Evolutionary conservation across 1,284 basidiomycete species (phyloP).

Genomic region (Tetrapyrgos nigripes): DNA sequence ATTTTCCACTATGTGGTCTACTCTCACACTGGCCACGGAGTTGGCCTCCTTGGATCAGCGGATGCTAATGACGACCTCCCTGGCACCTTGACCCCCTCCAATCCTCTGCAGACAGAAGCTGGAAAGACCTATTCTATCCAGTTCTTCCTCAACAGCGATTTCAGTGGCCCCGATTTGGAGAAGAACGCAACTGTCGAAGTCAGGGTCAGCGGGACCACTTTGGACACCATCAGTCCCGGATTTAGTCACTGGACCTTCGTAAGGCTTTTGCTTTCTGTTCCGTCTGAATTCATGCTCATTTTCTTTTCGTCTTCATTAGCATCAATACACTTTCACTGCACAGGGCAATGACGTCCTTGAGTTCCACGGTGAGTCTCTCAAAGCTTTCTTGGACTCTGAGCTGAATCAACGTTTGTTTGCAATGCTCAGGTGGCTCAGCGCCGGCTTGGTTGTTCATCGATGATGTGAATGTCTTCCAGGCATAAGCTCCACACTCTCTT

Average conservation of each 20-base stretch:
- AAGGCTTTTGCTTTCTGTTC: not conserved
- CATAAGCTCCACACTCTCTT: not conserved
- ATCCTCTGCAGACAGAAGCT: constrained; percentile 30
- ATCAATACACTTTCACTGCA: constrained; percentile 34
- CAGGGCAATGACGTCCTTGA: constrained; percentile 38
- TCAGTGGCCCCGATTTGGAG: constrained; percentile 32
- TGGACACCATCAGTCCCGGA: constrained; percentile 33
- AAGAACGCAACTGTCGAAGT: constrained; percentile 35
- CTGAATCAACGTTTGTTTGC: too few species aligned
- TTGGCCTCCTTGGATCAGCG: constrained; percentile 40
- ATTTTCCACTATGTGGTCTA: constrained; percentile 40
- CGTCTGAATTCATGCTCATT: not conserved
- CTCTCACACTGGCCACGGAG: constrained; percentile 36
- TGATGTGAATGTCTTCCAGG: constrained; percentile 30
- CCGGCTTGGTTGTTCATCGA: constrained; percentile 44
- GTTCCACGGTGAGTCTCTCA: constrained; percentile 39
- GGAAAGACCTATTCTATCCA: constrained; percentile 38
- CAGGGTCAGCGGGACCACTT: constrained; percentile 38
- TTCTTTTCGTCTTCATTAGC: constrained; percentile 7
- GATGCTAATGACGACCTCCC: constrained; percentile 32
- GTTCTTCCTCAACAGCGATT: constrained; percentile 43
- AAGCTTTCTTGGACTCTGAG: too few species aligned
- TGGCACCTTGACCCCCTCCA: constrained; percentile 35
- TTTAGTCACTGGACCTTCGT: constrained; percentile 34
- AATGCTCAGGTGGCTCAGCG: constrained; percentile 35